A percentile compares a stretch with the other conserved stretches of the same genome.
These are phyloP conservation scores for Trametes versicolor DNA, from an alignment of 1,284 basidiomycete genomes.

Conservation along the genomic window DNA sequence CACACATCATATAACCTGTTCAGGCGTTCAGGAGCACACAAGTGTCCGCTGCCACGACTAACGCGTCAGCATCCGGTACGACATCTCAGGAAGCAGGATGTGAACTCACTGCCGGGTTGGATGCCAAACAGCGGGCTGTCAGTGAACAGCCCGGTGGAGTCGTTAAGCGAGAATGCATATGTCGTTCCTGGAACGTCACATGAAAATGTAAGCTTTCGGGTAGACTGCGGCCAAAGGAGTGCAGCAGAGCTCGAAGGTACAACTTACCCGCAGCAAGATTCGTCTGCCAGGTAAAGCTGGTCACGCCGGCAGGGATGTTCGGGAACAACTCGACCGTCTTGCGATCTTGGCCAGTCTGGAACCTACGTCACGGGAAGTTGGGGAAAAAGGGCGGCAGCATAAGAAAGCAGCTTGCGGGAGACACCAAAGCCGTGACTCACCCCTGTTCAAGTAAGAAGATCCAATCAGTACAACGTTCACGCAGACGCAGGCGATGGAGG, in stretches of 20 bases:
- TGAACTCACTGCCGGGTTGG: not conserved
- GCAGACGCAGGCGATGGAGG: not conserved
- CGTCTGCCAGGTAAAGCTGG: not conserved
- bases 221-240: not conserved
- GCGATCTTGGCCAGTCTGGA: not conserved
- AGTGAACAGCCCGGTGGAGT: not conserved
- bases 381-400: not conserved
- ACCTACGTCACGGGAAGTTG: not conserved
- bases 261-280: not conserved
- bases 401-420: not conserved
- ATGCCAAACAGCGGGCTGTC: not conserved
- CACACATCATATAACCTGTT: too few relatives aligned
- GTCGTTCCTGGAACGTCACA: not conserved
- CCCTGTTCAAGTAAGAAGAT: not conserved
- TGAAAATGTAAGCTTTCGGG: not conserved
- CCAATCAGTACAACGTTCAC: too few relatives aligned
- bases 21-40: not conserved
- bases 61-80: not conserved
- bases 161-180: not conserved
- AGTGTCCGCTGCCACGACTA: not conserved
- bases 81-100: too few relatives aligned
- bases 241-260: not conserved
- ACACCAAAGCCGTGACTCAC: not conserved
- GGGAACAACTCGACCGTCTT: not conserved
- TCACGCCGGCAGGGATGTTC: not conserved